A percentile compares a stretch with the other conserved stretches of the same genome.
These are phyloP conservation scores for Pistacia atlantica DNA, from an alignment of 345 rosid genomes.

Conservation along the genomic window DNA sequence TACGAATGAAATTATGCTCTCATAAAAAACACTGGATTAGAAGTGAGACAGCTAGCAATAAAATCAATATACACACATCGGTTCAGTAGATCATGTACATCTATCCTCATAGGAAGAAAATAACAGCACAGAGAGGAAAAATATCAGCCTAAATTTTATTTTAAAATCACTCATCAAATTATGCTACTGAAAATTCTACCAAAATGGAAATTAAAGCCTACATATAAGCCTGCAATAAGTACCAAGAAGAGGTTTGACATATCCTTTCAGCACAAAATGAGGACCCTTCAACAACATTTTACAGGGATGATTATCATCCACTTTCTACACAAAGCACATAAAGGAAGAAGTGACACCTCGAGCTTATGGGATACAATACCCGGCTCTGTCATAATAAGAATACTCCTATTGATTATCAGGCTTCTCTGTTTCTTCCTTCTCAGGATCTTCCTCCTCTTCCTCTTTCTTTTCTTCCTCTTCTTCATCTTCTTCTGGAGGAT, in stretches of 20 bases:
- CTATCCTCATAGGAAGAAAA: background rate
- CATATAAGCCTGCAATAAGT: slow-evolving; percentile 12
- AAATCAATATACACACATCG: no score
- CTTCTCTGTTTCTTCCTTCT: slow-evolving; percentile 37
- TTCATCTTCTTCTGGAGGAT: slow-evolving; percentile 77
- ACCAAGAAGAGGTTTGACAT: slow-evolving; percentile 11
- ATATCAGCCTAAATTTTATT: background rate
- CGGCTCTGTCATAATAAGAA: background rate
- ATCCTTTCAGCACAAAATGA: slow-evolving; percentile 13
- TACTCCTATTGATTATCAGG: slow-evolving; percentile 36
- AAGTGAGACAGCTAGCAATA: background rate
- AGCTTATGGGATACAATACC: background rate
- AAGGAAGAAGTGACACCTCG: background rate
- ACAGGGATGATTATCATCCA: slow-evolving; percentile 19
- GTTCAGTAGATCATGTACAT: no score
- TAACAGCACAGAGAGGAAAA: background rate
- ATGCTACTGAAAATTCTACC: slow-evolving; percentile 8
- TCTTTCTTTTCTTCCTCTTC: slow-evolving; percentile 63
- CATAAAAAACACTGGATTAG: background rate
- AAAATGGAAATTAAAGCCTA: slow-evolving; percentile 9
- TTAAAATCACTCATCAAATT: background rate
- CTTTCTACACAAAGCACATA: slow-evolving; percentile 10
- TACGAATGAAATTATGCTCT: background rate
- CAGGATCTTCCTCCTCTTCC: slow-evolving; percentile 58
- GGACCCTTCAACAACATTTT: slow-evolving; percentile 5